Percentiles rank a stretch among this genome's conserved stretches.
Conservation (phyloP, 1,284 basidiomycete species). For the Cryptococcus wingfieldii region DNA sequence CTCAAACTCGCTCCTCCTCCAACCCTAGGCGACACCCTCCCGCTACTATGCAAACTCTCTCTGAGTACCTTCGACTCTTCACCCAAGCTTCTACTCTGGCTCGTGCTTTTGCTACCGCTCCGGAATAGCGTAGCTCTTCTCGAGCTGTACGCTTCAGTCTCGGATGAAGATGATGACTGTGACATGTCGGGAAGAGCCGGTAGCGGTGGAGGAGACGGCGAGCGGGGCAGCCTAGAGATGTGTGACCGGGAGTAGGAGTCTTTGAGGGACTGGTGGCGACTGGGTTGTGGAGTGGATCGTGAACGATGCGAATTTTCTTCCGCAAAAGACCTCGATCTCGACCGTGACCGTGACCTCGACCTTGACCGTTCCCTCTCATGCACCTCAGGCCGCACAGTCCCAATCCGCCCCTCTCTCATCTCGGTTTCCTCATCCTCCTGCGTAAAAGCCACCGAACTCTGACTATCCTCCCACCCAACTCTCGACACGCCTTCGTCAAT, state of each 20-base stretch:
- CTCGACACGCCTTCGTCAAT: constrained; percentile 24
- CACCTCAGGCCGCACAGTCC: neutral
- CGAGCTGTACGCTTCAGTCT: constrained; percentile 20
- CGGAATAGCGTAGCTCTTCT: constrained; percentile 29
- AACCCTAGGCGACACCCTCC: too few species aligned
- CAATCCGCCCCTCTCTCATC: constrained; percentile 3
- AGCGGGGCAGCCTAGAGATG: neutral
- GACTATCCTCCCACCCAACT: constrained; percentile 10
- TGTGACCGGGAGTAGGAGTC: neutral
- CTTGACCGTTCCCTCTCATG: neutral
- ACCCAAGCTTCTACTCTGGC: neutral
- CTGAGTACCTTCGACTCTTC: too few species aligned
- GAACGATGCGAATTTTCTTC: too few species aligned
- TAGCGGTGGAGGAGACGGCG: constrained; percentile 13
- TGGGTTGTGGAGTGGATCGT: neutral
- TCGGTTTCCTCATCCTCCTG: neutral
- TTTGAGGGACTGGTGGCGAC: neutral
- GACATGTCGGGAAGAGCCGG: constrained; percentile 26
- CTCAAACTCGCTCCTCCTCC: too few species aligned
- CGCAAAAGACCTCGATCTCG: neutral
- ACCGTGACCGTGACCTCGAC: too few species aligned
- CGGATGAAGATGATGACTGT: constrained; percentile 11
- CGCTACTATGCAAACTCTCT: too few species aligned
- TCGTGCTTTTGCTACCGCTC: constrained; percentile 12
- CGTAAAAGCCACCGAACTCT: neutral